Evolutionary conservation across 2,329 filamentous ascomycete species (phyloP).

Genomic region (Exserohilum turcica): DNA sequence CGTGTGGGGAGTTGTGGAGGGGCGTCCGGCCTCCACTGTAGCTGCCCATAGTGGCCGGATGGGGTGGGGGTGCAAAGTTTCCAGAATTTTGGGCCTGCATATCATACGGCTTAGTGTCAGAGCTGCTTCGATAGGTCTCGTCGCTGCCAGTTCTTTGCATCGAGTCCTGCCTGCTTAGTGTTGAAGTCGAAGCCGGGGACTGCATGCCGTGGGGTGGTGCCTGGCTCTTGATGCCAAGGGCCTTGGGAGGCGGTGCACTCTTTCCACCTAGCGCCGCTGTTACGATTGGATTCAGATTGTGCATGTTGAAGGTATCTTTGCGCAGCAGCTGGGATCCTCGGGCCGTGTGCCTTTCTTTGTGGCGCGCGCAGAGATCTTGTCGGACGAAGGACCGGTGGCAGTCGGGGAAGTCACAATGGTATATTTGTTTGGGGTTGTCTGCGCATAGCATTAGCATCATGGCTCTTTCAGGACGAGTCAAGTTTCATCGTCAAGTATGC

Average conservation of each 20-base stretch:
- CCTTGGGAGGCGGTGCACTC: constrained; percentile 29
- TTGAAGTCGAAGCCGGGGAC: constrained; percentile 40
- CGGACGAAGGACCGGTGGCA: constrained; percentile 91
- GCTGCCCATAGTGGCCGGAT: constrained; percentile 40
- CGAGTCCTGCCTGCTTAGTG: constrained; percentile 36
- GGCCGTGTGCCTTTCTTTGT: constrained; percentile 56
- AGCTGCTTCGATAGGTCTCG: constrained; percentile 41
- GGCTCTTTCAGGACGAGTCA: neutral
- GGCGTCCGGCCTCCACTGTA: constrained; percentile 38
- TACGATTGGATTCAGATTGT: constrained; percentile 53
- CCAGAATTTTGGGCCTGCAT: constrained; percentile 41
- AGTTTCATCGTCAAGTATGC: neutral
- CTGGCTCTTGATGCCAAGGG: constrained; percentile 19
- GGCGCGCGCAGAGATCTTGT: constrained; percentile 82
- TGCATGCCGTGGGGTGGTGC: constrained; percentile 37
- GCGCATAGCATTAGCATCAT: constrained; percentile 19
- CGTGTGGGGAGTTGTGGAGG: constrained; percentile 46
- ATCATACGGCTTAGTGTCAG: constrained; percentile 44
- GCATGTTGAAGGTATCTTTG: constrained; percentile 68
- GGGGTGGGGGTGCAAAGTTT: constrained; percentile 46
- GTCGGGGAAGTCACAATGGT: constrained; percentile 88
- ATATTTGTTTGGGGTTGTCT: constrained; percentile 95
- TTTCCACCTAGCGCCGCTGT: constrained; percentile 46
- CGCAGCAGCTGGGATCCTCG: constrained; percentile 77
- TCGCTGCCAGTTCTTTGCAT: constrained; percentile 44